Conservation (phyloP, 352 stramenopile species). For the Albugo candida region DNA sequence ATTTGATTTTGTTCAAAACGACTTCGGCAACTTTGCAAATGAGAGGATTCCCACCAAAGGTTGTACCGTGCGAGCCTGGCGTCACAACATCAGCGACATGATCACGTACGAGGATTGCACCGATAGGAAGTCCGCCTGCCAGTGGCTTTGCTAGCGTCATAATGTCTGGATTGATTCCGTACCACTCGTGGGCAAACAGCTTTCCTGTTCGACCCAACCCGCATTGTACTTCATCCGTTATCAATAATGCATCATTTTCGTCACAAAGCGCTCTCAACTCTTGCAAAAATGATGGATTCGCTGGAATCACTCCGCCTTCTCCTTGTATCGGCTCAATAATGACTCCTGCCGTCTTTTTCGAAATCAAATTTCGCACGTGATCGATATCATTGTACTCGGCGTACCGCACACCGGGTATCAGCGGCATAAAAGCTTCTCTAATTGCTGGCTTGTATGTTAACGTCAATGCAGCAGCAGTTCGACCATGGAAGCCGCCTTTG, state of each 20-base stretch:
- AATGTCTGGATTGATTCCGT: conserved; percentile 87
- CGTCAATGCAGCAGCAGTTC: conserved; percentile 50
- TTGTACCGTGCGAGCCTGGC: conserved; percentile 88
- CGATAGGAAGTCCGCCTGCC: conserved; percentile 90
- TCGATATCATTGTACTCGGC: conserved; percentile 71
- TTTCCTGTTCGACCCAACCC: conserved; percentile 85
- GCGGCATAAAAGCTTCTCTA: conserved; percentile 58
- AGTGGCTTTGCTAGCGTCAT: conserved; percentile 96
- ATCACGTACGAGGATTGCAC: conserved; percentile 86
- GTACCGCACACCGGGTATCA: conserved; percentile 58
- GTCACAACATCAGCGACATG: conserved; percentile 80
- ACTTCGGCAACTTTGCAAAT: conserved; percentile 82
- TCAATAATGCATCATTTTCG: conserved; percentile 79
- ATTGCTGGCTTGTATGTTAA: conserved; percentile 81
- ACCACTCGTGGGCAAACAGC: conserved; percentile 89
- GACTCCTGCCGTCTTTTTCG: conserved; percentile 51
- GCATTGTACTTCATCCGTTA: conserved; percentile 81
- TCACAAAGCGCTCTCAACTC: conserved; percentile 83
- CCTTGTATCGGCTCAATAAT: conserved; percentile 77
- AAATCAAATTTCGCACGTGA: conserved; percentile 51
- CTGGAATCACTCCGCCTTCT: conserved; percentile 88
- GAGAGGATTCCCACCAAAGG: conserved; percentile 93
- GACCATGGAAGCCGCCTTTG: conserved; percentile 73
- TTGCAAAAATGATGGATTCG: conserved; percentile 80
- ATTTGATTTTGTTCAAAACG: conserved; percentile 58